Percentiles rank a stretch among this genome's conserved stretches.
These are phyloP conservation scores for Wickerhamiella slavikovae DNA, from an alignment of 805 yeast species.

Conservation along the genomic window DNA sequence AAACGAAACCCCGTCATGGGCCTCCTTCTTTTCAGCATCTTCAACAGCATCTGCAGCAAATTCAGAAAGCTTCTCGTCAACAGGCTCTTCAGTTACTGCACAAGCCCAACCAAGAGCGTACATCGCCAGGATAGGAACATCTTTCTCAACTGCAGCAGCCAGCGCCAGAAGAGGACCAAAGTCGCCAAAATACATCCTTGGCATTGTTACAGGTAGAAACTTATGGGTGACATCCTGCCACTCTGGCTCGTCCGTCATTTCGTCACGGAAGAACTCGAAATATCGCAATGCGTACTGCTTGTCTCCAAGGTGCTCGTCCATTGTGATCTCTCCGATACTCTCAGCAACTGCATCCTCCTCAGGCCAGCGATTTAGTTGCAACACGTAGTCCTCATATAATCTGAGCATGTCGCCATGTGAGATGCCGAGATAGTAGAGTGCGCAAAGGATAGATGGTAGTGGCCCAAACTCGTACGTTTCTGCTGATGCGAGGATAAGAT, in stretches of 20 bases:
- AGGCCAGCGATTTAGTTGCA: constrained; percentile 16
- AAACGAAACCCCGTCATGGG: too few relatives aligned
- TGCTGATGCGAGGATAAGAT: constrained; percentile 16
- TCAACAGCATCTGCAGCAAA: too few relatives aligned
- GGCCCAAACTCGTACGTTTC: constrained; percentile 14
- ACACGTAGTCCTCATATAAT: constrained; percentile 14
- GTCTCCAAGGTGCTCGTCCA: constrained; percentile 16
- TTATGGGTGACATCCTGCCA: constrained; percentile 16
- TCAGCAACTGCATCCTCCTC: constrained; percentile 22
- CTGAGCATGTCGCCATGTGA: constrained; percentile 13
- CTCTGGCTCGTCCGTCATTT: constrained; percentile 15
- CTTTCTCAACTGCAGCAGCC: constrained; percentile 19
- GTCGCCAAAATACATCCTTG: constrained; percentile 12
- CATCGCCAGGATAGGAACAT: constrained; percentile 17
- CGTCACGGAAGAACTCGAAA: constrained; percentile 21
- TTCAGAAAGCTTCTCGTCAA: too few relatives aligned
- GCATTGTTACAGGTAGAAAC: constrained; percentile 10
- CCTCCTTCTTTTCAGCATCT: too few relatives aligned
- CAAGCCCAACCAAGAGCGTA: constrained; percentile 17
- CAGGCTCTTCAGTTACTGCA: too few relatives aligned
- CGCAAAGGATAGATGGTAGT: constrained; percentile 14
- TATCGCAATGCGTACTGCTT: constrained; percentile 17
- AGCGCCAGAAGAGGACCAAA: constrained; percentile 18
- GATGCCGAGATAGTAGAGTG: constrained; percentile 21
- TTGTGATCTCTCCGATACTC: constrained; percentile 16